Base-by-base conservation (phyloP, 306 rosid species). In the Hippophae tibetana region DNA sequence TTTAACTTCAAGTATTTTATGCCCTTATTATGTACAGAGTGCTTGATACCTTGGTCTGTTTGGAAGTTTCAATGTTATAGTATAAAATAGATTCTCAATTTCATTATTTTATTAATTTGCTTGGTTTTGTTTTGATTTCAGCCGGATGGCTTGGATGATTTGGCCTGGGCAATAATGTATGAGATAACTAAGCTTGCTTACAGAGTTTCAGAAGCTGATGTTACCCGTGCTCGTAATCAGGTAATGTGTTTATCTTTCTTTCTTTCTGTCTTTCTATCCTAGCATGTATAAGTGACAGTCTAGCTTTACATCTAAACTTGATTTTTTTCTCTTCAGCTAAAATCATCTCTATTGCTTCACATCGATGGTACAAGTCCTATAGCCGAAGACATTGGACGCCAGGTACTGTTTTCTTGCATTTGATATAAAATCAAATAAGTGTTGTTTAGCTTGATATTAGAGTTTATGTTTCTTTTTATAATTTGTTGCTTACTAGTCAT, bases 361-460 rank as follows among this genome's bases (percentile, higher is more conserved):
- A 71, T 79, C 10, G 84, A 79, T 58, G 84, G 84, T 52, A 79
- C 84, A 48, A 79, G 80, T 42, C 79, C 84, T 46, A 72, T 74
- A 42, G 84, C 84, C 13, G 84, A 79, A 74, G 84, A 79, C 68
- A 79, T 79, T 68, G 84, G 84, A 26, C 84, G 84, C 10, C 80
- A 79, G 84, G 84, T 79, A 65, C 31, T 1, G 6, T 47, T 25
- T 56, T 41, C 54, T 52, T 57, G 47, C 8, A 31, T 6, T 18
- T 49, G 44, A 13, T 10, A 9, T 40, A 52, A 47, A 31, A 0
- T 45, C 3, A 45, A 47, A 52, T 56, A 10, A 13, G 49, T 31
- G 38, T 31, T 4, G 3, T 31, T 31, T 31, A 31, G 38, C 38
- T 31, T 2, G 23, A 18, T 18, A 2, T 31, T 31, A 31, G 38